phyloP scores from a whole-genome alignment of 768 basidiomycete genomes.

The Termitomyces sp. region DNA sequence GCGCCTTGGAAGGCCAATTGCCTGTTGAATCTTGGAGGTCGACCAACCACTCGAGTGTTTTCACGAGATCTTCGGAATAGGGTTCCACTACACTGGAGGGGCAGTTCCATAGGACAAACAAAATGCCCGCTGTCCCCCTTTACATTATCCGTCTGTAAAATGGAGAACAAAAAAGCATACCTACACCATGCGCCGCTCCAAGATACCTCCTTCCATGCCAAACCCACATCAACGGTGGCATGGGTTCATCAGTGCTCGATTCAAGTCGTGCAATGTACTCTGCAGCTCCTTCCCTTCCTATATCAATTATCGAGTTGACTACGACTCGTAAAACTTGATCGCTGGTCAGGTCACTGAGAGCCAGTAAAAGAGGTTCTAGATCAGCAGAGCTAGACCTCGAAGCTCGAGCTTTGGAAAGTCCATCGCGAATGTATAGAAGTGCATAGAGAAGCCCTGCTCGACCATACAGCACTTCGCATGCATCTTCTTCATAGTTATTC shows the following conservation, averaged over 20 bases:
- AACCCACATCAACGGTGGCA: constrained; percentile 54
- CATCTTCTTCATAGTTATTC: constrained; percentile 26
- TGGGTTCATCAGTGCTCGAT: constrained; percentile 8
- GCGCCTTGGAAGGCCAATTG: constrained; percentile 51
- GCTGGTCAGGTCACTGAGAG: constrained; percentile 26
- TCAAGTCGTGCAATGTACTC: constrained; percentile 27
- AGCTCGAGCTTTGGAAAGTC: background rate
- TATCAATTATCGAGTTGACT: constrained; percentile 42
- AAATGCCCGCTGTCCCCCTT: constrained; percentile 42
- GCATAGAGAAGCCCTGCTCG: constrained; percentile 57
- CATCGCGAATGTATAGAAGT: constrained; percentile 40
- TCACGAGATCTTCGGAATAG: constrained; percentile 38
- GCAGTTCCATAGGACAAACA: constrained; percentile 46
- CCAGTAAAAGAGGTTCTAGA: background rate
- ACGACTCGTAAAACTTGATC: constrained; percentile 32
- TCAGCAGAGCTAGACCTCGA: background rate
- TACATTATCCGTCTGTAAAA: background rate
- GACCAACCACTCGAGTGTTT: constrained; percentile 47
- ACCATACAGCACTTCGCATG: constrained; percentile 57
- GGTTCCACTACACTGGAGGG: constrained; percentile 33
- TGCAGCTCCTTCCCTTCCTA: constrained; percentile 39
- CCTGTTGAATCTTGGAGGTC: constrained; percentile 41
- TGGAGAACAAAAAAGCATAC: constrained; percentile 27
- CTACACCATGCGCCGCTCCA: constrained; percentile 59
- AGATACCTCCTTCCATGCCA: constrained; percentile 58